Evolutionary conservation across 306 rosid species (phyloP).

Genomic region (Spatholobus suberectus): DNA sequence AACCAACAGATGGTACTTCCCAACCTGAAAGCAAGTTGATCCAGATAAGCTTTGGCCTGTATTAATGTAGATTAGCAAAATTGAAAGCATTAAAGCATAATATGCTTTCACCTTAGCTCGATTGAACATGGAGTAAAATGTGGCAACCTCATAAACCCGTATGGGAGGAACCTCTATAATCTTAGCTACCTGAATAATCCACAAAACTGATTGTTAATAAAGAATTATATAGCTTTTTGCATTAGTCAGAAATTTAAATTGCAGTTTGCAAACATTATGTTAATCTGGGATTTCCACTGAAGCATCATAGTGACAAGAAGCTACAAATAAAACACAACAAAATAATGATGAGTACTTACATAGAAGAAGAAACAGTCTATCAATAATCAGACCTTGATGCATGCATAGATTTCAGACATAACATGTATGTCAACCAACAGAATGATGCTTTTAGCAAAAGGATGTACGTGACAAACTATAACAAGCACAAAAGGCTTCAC

Average conservation of each 20-base stretch:
- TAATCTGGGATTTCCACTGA: not conserved
- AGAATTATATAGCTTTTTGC: slow-evolving; percentile 20
- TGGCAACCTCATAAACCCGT: slow-evolving; percentile 95
- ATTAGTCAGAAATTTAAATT: slow-evolving; percentile 19
- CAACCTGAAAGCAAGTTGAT: slow-evolving; percentile 71
- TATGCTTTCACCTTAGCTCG: slow-evolving; percentile 72
- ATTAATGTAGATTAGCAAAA: not conserved
- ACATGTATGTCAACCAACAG: slow-evolving; percentile 19
- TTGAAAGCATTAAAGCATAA: slow-evolving; percentile 5
- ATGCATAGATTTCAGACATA: slow-evolving; percentile 5
- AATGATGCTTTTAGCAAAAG: slow-evolving; percentile 8
- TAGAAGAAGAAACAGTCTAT: slow-evolving; percentile 3
- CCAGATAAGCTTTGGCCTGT: slow-evolving; percentile 42
- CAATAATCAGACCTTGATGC: slow-evolving; percentile 15
- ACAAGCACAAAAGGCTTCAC: slow-evolving; percentile 27
- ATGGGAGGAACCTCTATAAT: slow-evolving; percentile 90
- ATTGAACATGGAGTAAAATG: slow-evolving; percentile 98
- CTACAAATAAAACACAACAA: slow-evolving; percentile 10
- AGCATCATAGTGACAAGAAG: not conserved
- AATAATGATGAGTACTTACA: slow-evolving; percentile 8
- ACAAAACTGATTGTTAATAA: slow-evolving; percentile 38
- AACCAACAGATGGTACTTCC: slow-evolving; percentile 91
- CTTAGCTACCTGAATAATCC: slow-evolving; percentile 86
- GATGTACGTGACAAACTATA: not conserved
- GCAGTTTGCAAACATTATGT: slow-evolving; percentile 5